Percentiles rank a stretch among this genome's conserved stretches.
Evolutionary conservation across 192 early-diverging fungal species (phyloP).

Genomic region (Jimgerdemannia flammicorona): DNA sequence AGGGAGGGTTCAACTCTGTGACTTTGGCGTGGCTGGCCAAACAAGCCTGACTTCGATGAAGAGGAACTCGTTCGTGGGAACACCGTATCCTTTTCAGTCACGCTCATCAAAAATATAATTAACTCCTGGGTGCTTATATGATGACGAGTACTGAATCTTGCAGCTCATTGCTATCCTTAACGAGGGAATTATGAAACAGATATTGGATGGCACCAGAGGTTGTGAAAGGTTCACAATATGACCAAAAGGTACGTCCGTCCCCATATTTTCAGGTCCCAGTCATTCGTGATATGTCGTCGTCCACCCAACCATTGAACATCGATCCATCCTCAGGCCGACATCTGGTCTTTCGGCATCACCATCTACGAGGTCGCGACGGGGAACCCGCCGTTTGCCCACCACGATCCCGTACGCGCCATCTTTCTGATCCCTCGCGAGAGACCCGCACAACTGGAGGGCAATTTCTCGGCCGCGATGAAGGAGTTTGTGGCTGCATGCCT

Average conservation of each 20-base stretch:
- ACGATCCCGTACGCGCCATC: conserved; percentile 86
- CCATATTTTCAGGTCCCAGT: not conserved
- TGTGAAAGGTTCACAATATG: conserved; percentile 82
- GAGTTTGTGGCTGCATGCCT: conserved; percentile 90
- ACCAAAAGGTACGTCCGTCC: conserved; percentile 67
- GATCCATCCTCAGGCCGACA: conserved; percentile 73
- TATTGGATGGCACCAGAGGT: conserved; percentile 91
- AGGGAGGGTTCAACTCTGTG: conserved; percentile 90
- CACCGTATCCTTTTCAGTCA: conserved; percentile 45
- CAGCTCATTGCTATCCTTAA: not conserved
- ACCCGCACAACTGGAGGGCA: conserved; percentile 76
- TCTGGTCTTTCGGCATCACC: conserved; percentile 99
- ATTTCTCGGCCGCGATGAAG: conserved; percentile 73
- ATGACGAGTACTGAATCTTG: not conserved
- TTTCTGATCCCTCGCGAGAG: conserved; percentile 82
- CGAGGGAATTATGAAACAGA: conserved; percentile 5
- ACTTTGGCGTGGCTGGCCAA: conserved; percentile 95
- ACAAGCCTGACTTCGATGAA: conserved; percentile 65
- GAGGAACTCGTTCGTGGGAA: conserved; percentile 95
- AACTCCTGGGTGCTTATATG: not conserved
- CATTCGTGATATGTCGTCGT: not conserved
- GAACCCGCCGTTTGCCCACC: conserved; percentile 89
- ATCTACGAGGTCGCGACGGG: conserved; percentile 96
- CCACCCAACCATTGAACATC: not conserved
- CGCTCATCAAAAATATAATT: not conserved